Evolutionary conservation across 768 basidiomycete species (phyloP).

Genomic region (Pholiota microspora): DNA sequence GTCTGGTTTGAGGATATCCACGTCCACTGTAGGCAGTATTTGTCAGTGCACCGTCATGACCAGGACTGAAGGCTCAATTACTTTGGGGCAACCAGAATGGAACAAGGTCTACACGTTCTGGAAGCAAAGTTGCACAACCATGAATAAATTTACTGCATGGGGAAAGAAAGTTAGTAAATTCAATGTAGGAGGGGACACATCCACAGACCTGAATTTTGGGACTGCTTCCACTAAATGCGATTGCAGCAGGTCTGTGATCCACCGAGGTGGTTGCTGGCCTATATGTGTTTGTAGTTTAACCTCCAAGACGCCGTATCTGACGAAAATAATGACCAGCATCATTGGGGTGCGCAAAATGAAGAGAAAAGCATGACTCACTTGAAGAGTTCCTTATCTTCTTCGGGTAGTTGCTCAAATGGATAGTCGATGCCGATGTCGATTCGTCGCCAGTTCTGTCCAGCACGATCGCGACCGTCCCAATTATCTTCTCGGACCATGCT

Average conservation of each 20-base stretch:
- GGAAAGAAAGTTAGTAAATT: background rate
- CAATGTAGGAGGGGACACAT: no score
- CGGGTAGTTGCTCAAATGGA: conserved; percentile 76
- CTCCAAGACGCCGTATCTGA: conserved; percentile 88
- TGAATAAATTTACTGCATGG: conserved; percentile 84
- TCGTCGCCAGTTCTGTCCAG: conserved; percentile 90
- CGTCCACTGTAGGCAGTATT: conserved; percentile 65
- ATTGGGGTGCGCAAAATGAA: background rate
- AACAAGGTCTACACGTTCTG: conserved; percentile 90
- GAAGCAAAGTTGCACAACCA: conserved; percentile 91
- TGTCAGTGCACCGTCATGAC: background rate
- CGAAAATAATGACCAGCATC: background rate
- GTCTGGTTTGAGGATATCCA: conserved; percentile 91
- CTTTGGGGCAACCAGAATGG: conserved; percentile 99
- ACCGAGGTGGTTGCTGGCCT: conserved; percentile 93
- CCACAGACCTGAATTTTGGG: conserved; percentile 85
- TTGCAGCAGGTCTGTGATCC: conserved; percentile 95
- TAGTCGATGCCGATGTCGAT: conserved; percentile 91
- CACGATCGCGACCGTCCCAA: conserved; percentile 81
- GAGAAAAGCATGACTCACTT: conserved; percentile 47
- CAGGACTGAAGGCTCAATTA: conserved; percentile 28
- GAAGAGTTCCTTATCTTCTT: conserved; percentile 89
- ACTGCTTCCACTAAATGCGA: conserved; percentile 96
- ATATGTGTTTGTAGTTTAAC: conserved; percentile 96
- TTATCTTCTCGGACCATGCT: conserved; percentile 95